Evolutionary conservation across 108 stramenopile species (phyloP).

Genomic region (Pseudonitzschia multiseries): DNA sequence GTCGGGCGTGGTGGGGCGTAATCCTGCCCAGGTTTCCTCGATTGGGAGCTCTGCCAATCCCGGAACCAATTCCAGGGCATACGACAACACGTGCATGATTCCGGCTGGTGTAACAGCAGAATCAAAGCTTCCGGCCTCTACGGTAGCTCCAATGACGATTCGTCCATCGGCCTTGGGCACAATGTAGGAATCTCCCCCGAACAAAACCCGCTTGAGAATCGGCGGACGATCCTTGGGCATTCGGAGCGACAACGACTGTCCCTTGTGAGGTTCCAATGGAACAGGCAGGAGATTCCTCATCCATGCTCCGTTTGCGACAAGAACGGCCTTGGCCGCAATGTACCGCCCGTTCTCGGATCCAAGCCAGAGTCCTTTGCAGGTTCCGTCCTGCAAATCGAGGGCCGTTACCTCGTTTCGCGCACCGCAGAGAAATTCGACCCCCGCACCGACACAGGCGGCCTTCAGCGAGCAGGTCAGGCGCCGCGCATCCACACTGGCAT

Average conservation of each 20-base stretch:
- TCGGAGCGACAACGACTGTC: constrained; percentile 84
- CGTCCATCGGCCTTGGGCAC: constrained; percentile 94
- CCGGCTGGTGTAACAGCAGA: constrained; percentile 78
- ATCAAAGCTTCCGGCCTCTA: constrained; percentile 83
- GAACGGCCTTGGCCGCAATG: constrained; percentile 46
- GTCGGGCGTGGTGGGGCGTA: constrained; percentile 93
- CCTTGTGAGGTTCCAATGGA: constrained; percentile 91
- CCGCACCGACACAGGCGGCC: constrained; percentile 72
- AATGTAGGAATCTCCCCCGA: constrained; percentile 91
- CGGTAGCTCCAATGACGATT: constrained; percentile 89
- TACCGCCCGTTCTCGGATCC: constrained; percentile 51
- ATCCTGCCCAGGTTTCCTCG: constrained; percentile 92
- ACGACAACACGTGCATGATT: constrained; percentile 67
- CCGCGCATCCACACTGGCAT: constrained; percentile 91
- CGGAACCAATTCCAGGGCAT: constrained; percentile 76
- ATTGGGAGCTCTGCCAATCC: constrained; percentile 72
- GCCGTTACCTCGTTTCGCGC: constrained; percentile 58
- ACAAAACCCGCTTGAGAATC: constrained; percentile 77
- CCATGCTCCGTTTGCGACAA: constrained; percentile 93
- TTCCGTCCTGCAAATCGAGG: constrained; percentile 53
- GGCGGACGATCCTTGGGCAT: constrained; percentile 65
- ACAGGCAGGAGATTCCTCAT: constrained; percentile 90
- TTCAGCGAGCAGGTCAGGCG: constrained; percentile 66
- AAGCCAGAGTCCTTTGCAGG: constrained; percentile 57
- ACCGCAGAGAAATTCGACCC: constrained; percentile 84